These are phyloP conservation scores for Ophiocordyceps camponoti-rufipedis DNA, from an alignment of 2,329 filamentous ascomycete species.

Conservation along the genomic window DNA sequence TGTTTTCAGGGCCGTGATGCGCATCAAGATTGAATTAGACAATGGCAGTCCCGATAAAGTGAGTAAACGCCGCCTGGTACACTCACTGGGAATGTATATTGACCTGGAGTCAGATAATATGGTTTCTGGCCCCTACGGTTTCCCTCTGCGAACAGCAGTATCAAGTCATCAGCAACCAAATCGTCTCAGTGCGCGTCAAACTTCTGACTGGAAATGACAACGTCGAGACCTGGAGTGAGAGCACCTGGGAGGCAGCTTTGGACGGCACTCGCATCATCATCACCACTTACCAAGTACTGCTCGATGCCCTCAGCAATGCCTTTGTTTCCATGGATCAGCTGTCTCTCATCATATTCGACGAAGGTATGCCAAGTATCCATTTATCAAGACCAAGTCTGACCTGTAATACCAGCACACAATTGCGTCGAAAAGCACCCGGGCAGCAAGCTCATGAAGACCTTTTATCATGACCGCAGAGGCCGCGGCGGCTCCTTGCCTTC, in stretches of 20 bases:
- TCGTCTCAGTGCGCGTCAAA: slow-evolving; percentile 39
- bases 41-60: slow-evolving; percentile 34
- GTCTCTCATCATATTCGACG: slow-evolving; percentile 62
- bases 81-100: not conserved
- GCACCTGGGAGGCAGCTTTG: slow-evolving; percentile 50
- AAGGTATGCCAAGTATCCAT: slow-evolving; percentile 35
- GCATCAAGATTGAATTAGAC: slow-evolving; percentile 48
- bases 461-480: slow-evolving; percentile 38
- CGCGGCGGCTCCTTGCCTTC: slow-evolving; percentile 30
- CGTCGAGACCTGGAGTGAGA: slow-evolving; percentile 53
- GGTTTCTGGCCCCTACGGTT: slow-evolving; percentile 59
- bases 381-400: no score
- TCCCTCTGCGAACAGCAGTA: slow-evolving; percentile 49
- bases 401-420: slow-evolving; percentile 45
- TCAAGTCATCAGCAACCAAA: slow-evolving; percentile 37
- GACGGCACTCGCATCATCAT: slow-evolving; percentile 51
- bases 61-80: not conserved
- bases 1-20: slow-evolving; percentile 40
- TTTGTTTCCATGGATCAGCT: slow-evolving; percentile 50
- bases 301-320: slow-evolving; percentile 55
- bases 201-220: slow-evolving; percentile 50
- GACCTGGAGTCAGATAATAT: slow-evolving; percentile 31
- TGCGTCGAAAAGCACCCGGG: slow-evolving; percentile 46
- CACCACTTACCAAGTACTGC: slow-evolving; percentile 57
- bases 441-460: slow-evolving; percentile 52